Evolutionary conservation across 768 basidiomycete genomes (phyloP).

Genomic region (Neoboletus brunneissimus): DNA sequence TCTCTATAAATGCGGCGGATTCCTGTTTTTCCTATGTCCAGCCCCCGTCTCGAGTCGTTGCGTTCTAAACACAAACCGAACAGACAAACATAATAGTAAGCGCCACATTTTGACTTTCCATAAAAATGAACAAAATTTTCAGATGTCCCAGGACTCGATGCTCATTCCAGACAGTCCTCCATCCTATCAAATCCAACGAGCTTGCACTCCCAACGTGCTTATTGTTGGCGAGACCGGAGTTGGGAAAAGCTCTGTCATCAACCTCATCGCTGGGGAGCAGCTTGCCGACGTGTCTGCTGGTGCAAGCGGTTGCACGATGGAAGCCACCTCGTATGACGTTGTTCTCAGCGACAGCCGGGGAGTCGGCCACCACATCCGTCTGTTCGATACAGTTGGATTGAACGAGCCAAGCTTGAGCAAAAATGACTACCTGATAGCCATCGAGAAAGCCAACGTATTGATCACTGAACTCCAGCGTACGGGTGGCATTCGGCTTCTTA

Average conservation of each 20-base stretch:
- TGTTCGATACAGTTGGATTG: slow-evolving; percentile 35
- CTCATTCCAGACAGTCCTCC: background rate
- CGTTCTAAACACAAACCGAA: background rate
- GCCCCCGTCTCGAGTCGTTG: background rate
- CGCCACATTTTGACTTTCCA: background rate
- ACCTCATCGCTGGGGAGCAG: slow-evolving; percentile 33
- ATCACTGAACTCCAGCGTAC: slow-evolving; percentile 28
- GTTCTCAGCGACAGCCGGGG: slow-evolving; percentile 12
- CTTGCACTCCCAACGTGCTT: slow-evolving; percentile 32
- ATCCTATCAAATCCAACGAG: slow-evolving; percentile 12
- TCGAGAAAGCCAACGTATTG: slow-evolving; percentile 31
- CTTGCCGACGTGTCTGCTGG: slow-evolving; percentile 28
- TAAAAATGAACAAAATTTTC: background rate
- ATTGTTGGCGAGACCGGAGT: slow-evolving; percentile 33
- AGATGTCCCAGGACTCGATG: slow-evolving; percentile 6
- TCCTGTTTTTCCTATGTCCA: background rate
- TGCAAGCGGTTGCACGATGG: slow-evolving; percentile 35
- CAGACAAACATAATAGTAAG: slow-evolving; percentile 10
- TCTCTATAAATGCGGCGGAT: slow-evolving; percentile 8
- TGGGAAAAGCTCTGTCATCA: slow-evolving; percentile 42
- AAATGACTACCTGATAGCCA: slow-evolving; percentile 21
- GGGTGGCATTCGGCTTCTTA: slow-evolving; percentile 28
- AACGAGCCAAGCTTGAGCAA: slow-evolving; percentile 24
- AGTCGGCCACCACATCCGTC: slow-evolving; percentile 12
- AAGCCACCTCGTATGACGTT: slow-evolving; percentile 23